phyloP scores from a whole-genome alignment of 2,329 filamentous ascomycete species.

The Sclerotinia borealis region DNA sequence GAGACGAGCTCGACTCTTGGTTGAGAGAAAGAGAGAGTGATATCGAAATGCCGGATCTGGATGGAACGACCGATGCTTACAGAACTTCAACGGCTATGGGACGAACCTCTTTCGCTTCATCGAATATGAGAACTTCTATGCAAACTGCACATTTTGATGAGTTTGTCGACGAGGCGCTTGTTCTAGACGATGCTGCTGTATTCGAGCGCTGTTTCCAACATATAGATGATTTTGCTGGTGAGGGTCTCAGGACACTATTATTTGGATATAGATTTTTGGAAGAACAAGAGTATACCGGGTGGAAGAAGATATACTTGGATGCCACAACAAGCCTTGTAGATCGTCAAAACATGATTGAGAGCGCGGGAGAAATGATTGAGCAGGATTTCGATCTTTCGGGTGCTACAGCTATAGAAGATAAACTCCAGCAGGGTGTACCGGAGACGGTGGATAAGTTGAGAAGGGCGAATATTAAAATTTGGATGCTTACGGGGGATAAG shows the following conservation, averaged over 20 bases:
- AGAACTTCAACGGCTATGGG: constrained; percentile 34
- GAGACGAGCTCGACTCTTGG: constrained; percentile 33
- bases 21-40: constrained; percentile 38
- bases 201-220: constrained; percentile 76
- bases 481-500: constrained; percentile 96
- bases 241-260: constrained; percentile 78
- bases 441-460: constrained; percentile 86
- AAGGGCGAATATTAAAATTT: constrained; percentile 79
- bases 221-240: constrained; percentile 79
- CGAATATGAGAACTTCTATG: constrained; percentile 32
- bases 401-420: constrained; percentile 90
- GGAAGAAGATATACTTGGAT: constrained; percentile 72
- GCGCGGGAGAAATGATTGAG: constrained; percentile 75
- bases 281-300: constrained; percentile 65
- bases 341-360: constrained; percentile 72
- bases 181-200: constrained; percentile 49
- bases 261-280: constrained; percentile 75
- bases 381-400: constrained; percentile 77
- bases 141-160: constrained; percentile 47
- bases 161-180: constrained; percentile 53
- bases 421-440: constrained; percentile 81
- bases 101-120: constrained; percentile 28
- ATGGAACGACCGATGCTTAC: constrained; percentile 33
- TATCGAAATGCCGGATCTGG: constrained; percentile 37
- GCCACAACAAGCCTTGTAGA: constrained; percentile 78